phyloP scores from a whole-genome alignment of 345 rosid species.

The Ceriops decandra region DNA sequence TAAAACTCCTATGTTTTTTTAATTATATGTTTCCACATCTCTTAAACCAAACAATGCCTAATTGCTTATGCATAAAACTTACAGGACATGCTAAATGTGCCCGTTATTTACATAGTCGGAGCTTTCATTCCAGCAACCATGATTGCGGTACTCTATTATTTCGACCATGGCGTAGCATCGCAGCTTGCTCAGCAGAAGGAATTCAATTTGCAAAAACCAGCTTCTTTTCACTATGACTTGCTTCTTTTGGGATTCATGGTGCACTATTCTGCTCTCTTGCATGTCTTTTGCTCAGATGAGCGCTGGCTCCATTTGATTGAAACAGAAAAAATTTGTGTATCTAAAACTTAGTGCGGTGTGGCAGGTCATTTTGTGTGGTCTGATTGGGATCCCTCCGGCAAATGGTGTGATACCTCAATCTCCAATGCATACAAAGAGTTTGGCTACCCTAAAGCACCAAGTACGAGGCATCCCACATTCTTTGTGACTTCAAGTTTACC shows the following conservation, averaged over 20 bases:
- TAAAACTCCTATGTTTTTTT: background rate
- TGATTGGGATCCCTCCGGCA: conserved; percentile 28
- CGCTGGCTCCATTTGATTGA: background rate
- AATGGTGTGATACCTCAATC: conserved; percentile 33
- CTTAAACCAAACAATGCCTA: background rate
- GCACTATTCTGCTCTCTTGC: background rate
- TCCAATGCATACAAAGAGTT: conserved; percentile 30
- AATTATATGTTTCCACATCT: conserved; percentile 1
- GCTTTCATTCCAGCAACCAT: conserved; percentile 34
- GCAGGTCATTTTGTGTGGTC: conserved; percentile 30
- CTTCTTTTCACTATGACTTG: conserved; percentile 34
- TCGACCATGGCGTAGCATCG: conserved; percentile 33
- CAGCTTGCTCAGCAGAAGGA: conserved; percentile 37
- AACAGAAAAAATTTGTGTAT: conserved; percentile 9
- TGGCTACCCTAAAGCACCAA: conserved; percentile 29
- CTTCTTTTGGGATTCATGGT: conserved; percentile 33
- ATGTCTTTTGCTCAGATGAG: background rate
- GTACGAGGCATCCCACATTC: conserved; percentile 9
- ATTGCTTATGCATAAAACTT: conserved; percentile 15
- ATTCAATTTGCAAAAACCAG: conserved; percentile 30
- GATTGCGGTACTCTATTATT: conserved; percentile 34
- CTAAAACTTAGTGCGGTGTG: conserved; percentile 4
- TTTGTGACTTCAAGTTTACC: background rate
- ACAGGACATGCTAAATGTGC: conserved; percentile 34
- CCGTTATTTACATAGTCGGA: conserved; percentile 27